phyloP scores from a whole-genome alignment of 441 rosid genomes.

The Populus trichocarpa region DNA sequence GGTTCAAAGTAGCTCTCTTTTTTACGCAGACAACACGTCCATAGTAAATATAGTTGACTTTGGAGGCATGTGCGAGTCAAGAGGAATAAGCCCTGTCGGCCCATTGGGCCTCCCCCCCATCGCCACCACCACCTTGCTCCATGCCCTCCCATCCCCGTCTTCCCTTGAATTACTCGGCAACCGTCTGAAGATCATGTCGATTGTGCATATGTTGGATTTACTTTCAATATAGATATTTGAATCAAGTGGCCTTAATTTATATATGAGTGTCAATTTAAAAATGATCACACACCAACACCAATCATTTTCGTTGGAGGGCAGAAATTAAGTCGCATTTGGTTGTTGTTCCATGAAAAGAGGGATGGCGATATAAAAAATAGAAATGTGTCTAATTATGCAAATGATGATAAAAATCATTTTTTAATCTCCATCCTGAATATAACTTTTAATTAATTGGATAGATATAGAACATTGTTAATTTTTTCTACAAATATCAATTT shows the following conservation, averaged over 20 bases:
- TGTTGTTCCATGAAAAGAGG: neutral
- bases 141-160: neutral
- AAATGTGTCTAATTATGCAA: too few relatives aligned
- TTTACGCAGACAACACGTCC: neutral
- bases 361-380: neutral
- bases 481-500: too few relatives aligned
- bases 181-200: neutral
- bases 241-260: neutral
- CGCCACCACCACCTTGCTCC: neutral
- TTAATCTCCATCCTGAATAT: too few relatives aligned
- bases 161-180: neutral
- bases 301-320: neutral
- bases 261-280: slow-evolving; percentile 8
- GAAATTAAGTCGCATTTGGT: neutral
- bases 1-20: neutral
- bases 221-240: neutral
- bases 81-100: neutral
- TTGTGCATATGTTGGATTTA: neutral
- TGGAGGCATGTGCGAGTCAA: neutral
- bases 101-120: slow-evolving; percentile 8
- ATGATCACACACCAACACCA: neutral
- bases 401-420: too few relatives aligned
- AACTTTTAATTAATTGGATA: too few relatives aligned
- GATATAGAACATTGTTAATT: too few relatives aligned
- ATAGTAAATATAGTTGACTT: neutral